A percentile compares a stretch with the other conserved stretches of the same genome.
phyloP scores from a whole-genome alignment of 2,329 filamentous ascomycete genomes.

The Elsinoe australis region DNA sequence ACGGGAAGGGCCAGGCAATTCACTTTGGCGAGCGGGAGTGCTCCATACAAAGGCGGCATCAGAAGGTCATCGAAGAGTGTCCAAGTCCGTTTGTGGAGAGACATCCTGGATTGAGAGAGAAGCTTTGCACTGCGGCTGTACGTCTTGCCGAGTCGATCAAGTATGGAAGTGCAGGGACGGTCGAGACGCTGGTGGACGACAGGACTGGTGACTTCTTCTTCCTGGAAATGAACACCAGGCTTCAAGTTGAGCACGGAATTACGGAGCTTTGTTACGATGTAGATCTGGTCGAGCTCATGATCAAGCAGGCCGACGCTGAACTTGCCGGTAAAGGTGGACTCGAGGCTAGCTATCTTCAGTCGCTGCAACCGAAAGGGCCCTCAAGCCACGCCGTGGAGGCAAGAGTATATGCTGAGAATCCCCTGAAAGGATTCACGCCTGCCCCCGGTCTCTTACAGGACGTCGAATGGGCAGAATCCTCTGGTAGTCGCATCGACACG shows the following conservation, averaged over 20 bases:
- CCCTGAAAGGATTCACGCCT: conserved; percentile 51
- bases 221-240: conserved; percentile 52
- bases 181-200: conserved; percentile 86
- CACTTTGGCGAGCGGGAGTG: conserved; percentile 85
- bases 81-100: conserved; percentile 61
- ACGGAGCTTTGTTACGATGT: conserved; percentile 50
- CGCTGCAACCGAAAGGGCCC: conserved; percentile 38
- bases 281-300: conserved; percentile 50
- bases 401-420: conserved; percentile 52
- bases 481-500: conserved; percentile 52
- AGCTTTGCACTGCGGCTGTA: conserved; percentile 60
- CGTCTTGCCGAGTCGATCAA: conserved; percentile 49
- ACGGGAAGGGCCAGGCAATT: conserved; percentile 68
- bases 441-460: conserved; percentile 52
- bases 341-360: conserved; percentile 34
- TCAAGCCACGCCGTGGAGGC: conserved; percentile 47
- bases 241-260: conserved; percentile 53
- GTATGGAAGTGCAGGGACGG: conserved; percentile 81
- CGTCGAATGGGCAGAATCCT: conserved; percentile 43
- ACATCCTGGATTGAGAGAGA: conserved; percentile 51
- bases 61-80: conserved; percentile 86
- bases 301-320: conserved; percentile 48
- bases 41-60: conserved; percentile 76
- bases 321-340: conserved; percentile 41
- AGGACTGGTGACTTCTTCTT: conserved; percentile 70